Evolutionary conservation across 140 eudicot species (phyloP).

Genomic region (Bidens hawaiensis): DNA sequence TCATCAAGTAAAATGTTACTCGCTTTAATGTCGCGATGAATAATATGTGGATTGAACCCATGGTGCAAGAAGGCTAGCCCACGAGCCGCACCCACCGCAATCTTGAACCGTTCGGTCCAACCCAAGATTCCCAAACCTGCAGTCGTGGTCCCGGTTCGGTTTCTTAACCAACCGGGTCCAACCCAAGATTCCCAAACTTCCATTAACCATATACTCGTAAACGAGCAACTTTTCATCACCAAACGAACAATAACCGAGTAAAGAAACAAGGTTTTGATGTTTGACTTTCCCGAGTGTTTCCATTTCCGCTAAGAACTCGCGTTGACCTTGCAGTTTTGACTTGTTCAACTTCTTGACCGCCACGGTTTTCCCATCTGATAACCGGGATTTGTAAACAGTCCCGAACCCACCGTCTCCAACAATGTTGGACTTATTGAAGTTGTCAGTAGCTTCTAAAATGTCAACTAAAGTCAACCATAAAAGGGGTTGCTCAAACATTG

Average conservation of each 20-base stretch:
- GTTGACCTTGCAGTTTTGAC: conserved; percentile 56
- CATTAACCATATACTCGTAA: conserved; percentile 72
- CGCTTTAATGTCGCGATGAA: conserved; percentile 73
- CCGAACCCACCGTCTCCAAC: conserved; percentile 83
- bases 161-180: conserved; percentile 76
- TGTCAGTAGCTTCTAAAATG: conserved; percentile 63
- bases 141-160: conserved; percentile 30
- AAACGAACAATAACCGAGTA: conserved; percentile 67
- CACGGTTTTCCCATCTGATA: conserved; percentile 47
- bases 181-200: conserved; percentile 68
- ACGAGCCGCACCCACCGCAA: conserved; percentile 70
- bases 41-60: conserved; percentile 60
- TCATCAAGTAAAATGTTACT: conserved; percentile 59
- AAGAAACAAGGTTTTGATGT: conserved; percentile 62
- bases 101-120: conserved; percentile 56
- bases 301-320: conserved; percentile 80
- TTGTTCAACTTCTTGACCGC: conserved; percentile 68
- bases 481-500: conserved; percentile 79
- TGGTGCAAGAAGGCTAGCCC: conserved; percentile 80
- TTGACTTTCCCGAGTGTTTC: conserved; percentile 76
- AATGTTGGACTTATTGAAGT: conserved; percentile 58
- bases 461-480: conserved; percentile 48
- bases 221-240: conserved; percentile 67
- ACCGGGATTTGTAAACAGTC: conserved; percentile 62
- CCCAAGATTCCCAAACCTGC: conserved; percentile 39